A percentile compares a stretch with the other conserved stretches of the same genome.
phyloP scores from a whole-genome alignment of 495 filamentous ascomycete species.

The Monascus purpureus region DNA sequence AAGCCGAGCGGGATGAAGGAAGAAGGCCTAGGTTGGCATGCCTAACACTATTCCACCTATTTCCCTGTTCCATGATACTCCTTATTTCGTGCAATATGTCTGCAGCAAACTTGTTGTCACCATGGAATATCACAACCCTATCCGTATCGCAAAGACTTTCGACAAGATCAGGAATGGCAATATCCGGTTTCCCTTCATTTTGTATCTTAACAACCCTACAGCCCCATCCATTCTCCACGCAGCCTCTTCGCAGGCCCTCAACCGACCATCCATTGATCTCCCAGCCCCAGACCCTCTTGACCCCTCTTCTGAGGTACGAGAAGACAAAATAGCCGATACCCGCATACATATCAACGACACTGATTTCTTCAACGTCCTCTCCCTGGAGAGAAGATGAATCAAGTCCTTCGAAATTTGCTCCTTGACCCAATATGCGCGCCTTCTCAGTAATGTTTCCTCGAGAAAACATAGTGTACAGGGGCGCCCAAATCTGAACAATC shows the following conservation, averaged over 20 bases:
- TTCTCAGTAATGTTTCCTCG: constrained; percentile 86
- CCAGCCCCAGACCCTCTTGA: constrained; percentile 63
- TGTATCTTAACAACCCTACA: constrained; percentile 33
- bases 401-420: constrained; percentile 15
- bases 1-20: constrained; percentile 51
- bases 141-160: constrained; percentile 15
- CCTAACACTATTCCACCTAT: constrained; percentile 21
- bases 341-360: constrained; percentile 73
- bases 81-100: constrained; percentile 25
- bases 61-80: constrained; percentile 9
- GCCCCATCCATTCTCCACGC: constrained; percentile 49
- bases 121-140: constrained; percentile 51
- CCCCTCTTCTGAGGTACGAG: constrained; percentile 57
- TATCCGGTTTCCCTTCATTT: constrained; percentile 11
- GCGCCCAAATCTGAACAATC: constrained; percentile 76
- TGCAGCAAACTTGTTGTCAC: constrained; percentile 48
- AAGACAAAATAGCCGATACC: constrained; percentile 92
- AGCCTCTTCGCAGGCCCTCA: constrained; percentile 64
- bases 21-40: constrained; percentile 79
- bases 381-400: constrained; percentile 13
- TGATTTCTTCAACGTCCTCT: constrained; percentile 17
- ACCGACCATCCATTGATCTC: constrained; percentile 83
- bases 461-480: constrained; percentile 81
- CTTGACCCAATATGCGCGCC: constrained; percentile 44
- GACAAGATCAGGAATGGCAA: constrained; percentile 14